Evolutionary conservation across 2,329 filamentous ascomycete species (phyloP).

Genomic region (Monosporascus sp.): DNA sequence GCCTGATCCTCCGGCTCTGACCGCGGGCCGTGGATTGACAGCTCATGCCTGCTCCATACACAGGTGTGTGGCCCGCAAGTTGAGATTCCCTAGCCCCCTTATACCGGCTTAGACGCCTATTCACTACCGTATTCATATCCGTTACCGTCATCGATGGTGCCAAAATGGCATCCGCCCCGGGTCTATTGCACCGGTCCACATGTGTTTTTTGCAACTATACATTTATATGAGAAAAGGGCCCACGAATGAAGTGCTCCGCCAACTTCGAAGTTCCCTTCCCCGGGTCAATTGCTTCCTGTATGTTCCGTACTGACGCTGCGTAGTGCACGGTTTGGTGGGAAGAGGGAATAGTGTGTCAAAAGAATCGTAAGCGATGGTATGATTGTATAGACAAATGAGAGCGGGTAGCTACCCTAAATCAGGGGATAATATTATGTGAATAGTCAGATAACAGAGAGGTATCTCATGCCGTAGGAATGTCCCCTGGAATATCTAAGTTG

Average conservation of each 20-base stretch:
- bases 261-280: not conserved
- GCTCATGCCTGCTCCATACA: too few species aligned
- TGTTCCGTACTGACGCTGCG: not conserved
- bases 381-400: not conserved
- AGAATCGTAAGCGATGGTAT: not conserved
- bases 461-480: not conserved
- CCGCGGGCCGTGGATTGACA: too few species aligned
- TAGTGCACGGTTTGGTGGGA: not conserved
- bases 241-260: too few species aligned
- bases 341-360: not conserved
- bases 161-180: not conserved
- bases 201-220: not conserved
- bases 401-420: not conserved
- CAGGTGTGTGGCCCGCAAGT: too few species aligned
- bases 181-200: not conserved
- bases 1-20: not conserved
- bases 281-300: not conserved
- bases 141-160: too few species aligned
- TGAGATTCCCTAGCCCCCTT: too few species aligned
- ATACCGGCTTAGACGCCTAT: too few species aligned
- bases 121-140: too few species aligned
- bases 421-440: not conserved
- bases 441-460: not conserved
- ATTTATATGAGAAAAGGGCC: not conserved
- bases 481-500: not conserved